Evolutionary conservation across 768 basidiomycete species (phyloP), one percentile per base, ranked within the genome.

Genomic region (Melanogaster broomeanus): DNA sequence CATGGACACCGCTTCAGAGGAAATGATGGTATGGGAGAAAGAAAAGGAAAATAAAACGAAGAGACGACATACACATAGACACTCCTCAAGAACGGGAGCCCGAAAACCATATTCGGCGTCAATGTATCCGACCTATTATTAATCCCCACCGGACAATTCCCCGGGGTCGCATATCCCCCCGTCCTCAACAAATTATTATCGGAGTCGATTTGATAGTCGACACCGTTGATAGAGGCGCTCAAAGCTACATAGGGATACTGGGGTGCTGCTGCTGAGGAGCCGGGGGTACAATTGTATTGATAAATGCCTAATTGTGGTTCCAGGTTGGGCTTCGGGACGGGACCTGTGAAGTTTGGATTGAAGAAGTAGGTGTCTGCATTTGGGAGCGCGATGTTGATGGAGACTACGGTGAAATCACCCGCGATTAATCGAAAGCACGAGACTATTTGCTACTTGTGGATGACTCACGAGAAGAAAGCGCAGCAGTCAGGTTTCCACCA

Each of bases 151-250:
- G 61, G 61, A 44, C 66, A 68, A 34, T 19, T 51, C 0, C 53
- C 57, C 0, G 10, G 0, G 10, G 39, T 8, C 1, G 30, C n/a
- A 22, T 3, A 11, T n/a, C 1, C 21, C 16, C 8, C 7, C 0
- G 65, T 64, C 9, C 66, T 46, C 16, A 67, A 40, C 16, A 64
- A 49, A 21, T 59, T 68, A 31, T 49, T 44, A 1, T 42, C 22
- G 1, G 67, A 64, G 42, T 70, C 68, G 8, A 68, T 59, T 31
- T 38, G 63, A 49, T 68, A 68, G 40, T 68, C 68, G 21, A 70
- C 55, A 6, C 67, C 68, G 18, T 70, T 68, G 55, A 68, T 70
- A 1, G 63, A 66, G 21, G 49, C 47, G 8, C 60, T 61, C 16
- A 68, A 42, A 30, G 67, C 56, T 4, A 63, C 58, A 35, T 62